Evolutionary conservation across 768 basidiomycete species (phyloP).

Genomic region (Naganishia randhawae): DNA sequence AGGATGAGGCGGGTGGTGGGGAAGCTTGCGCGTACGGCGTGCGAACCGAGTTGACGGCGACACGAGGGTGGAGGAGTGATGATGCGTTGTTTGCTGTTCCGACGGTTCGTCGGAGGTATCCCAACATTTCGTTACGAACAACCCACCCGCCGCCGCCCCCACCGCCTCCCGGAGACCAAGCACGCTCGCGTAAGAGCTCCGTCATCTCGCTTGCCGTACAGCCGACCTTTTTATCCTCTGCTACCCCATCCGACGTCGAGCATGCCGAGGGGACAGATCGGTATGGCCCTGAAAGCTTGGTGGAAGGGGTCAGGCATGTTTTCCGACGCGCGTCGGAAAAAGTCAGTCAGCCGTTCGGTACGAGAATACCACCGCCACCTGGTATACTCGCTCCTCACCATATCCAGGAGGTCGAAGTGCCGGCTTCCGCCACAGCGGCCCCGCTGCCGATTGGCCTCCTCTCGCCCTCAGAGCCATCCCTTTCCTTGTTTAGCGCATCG

Average conservation of each 20-base stretch:
- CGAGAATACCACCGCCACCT: not conserved
- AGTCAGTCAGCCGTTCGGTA: conserved; percentile 6
- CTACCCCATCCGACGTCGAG: not conserved
- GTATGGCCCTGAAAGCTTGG: conserved; percentile 14
- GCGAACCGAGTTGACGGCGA: conserved; percentile 10
- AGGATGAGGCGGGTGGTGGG: conserved; percentile 5
- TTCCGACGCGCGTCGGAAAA: conserved; percentile 16
- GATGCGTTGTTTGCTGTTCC: conserved; percentile 28
- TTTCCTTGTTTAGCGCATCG: conserved; percentile 9
- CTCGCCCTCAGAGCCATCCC: not conserved
- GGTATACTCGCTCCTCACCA: too few relatives aligned
- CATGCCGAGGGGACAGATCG: not conserved
- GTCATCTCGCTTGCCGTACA: not conserved
- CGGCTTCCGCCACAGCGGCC: not conserved
- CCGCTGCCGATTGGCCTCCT: conserved; percentile 1
- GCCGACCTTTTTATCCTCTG: conserved; percentile 9
- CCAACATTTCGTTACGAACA: not conserved
- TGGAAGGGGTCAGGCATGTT: conserved; percentile 1
- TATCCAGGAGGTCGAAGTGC: not conserved
- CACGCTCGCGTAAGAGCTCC: conserved; percentile 1
- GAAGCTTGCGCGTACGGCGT: not conserved
- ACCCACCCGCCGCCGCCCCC: not conserved
- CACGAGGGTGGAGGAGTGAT: conserved; percentile 28
- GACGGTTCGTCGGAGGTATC: conserved; percentile 14
- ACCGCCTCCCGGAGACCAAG: too few relatives aligned